Evolutionary conservation across 2,329 filamentous ascomycete genomes (phyloP), one percentile per base, ranked within the genome.

Genomic region (Aureobasidium melanogenum): DNA sequence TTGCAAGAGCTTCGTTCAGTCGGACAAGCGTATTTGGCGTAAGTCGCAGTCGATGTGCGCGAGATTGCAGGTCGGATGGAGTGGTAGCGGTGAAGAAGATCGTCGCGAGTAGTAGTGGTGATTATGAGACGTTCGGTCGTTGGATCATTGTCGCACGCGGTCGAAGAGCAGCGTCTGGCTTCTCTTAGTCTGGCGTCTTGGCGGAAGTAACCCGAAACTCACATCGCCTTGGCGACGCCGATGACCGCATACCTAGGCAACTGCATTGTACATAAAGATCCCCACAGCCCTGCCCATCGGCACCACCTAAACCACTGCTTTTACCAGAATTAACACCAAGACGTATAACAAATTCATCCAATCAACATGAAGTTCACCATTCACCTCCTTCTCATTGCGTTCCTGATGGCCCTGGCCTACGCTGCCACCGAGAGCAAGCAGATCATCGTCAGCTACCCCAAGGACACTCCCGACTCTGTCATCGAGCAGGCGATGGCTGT

Each of bases 361-460:
- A 47, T 34, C 59, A 67, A 62, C 30, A 73, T 73, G 71, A 71
- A 68, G 56, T 65, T 69, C 66, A 58, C 62, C 12, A 36, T 69
- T 61, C 65, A 63, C 44, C 39, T 67, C 19, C 62, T 72, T 26
- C 43, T 68, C 14, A 54, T 62, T 51, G 62, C 62, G 30, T 38
- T 85, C 62, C 76, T 88, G 56, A 79, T 84, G 64, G 79, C 80
- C 32, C 72, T 84, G 63, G 85, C 83, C 64, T 81, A 89, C 68
- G 87, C 87, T 61, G 77, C 79, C 64, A 69, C 75, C 54, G 74
- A 77, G 1, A 82, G 86, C 70, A 89, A 90, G 74, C 83, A 84
- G 38, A 84, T 95, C 65, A 86, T 97, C 67, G 80, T 97, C 69
- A 89, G 83, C 69, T 96, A 91, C 71, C 84, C 88, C 26, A 78